These are phyloP conservation scores for Lunasporangiospora selenospora DNA, from an alignment of 192 early-diverging fungal genomes.

Conservation along the genomic window DNA sequence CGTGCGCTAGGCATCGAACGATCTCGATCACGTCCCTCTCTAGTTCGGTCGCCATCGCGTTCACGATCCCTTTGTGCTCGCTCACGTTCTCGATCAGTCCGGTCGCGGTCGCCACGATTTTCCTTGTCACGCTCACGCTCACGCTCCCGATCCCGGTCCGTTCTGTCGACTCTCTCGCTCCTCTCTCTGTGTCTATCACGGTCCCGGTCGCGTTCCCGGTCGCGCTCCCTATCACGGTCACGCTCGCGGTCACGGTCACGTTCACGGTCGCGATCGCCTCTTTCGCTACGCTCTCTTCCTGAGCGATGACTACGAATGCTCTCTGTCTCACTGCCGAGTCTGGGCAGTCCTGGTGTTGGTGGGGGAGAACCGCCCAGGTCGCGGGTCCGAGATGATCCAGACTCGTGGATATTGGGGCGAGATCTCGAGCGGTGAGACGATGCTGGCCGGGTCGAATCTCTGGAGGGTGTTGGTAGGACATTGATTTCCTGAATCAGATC, in stretches of 20 bases:
- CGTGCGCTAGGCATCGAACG: conserved; percentile 8
- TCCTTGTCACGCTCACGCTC: conserved; percentile 14
- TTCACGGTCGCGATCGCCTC: conserved; percentile 13
- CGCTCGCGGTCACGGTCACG: neutral
- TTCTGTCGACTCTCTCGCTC: neutral
- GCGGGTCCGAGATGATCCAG: conserved; percentile 2
- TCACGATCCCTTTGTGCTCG: neutral
- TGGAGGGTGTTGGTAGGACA: conserved; percentile 30
- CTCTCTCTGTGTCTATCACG: conserved; percentile 6
- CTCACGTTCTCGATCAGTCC: conserved; percentile 1
- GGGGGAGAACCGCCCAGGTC: conserved; percentile 27
- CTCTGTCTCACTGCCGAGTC: conserved; percentile 15
- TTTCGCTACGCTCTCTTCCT: conserved; percentile 19
- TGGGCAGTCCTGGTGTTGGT: conserved; percentile 32
- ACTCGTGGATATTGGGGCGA: conserved; percentile 38
- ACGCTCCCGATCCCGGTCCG: too few relatives aligned
- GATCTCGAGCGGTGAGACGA: conserved; percentile 41
- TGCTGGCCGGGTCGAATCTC: conserved; percentile 32
- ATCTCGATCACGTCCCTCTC: conserved; percentile 32
- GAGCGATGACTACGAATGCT: conserved; percentile 34
- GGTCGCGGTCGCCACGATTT: conserved; percentile 9
- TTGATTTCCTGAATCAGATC: conserved; percentile 52
- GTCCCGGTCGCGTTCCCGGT: conserved; percentile 10
- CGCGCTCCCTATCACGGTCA: neutral
- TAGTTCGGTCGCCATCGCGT: too few relatives aligned